Evolutionary conservation across 257 asterid genomes (phyloP).

Genomic region (Prunella vulgaris): DNA sequence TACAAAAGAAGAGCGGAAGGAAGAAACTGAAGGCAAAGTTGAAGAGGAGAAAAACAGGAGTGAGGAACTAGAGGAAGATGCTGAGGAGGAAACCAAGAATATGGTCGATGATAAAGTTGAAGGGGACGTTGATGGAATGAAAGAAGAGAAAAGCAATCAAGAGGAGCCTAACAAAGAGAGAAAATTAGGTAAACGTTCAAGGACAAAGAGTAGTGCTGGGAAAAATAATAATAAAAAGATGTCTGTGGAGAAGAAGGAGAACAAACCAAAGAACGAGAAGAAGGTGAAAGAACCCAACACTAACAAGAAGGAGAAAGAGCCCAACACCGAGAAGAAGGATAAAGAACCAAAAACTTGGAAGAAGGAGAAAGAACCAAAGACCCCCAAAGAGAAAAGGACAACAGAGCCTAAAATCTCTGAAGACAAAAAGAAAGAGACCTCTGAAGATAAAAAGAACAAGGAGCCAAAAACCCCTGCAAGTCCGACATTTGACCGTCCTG

Average conservation of each 20-base stretch:
- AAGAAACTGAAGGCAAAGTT: conserved; percentile 14
- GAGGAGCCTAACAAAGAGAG: conserved; percentile 36
- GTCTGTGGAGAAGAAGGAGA: conserved; percentile 35
- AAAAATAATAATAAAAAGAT: conserved; percentile 38
- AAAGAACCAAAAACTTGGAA: conserved; percentile 45
- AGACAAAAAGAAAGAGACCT: conserved; percentile 44
- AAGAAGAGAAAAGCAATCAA: conserved; percentile 30
- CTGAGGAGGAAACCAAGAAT: conserved; percentile 18
- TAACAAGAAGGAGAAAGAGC: conserved; percentile 36
- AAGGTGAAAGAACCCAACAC: conserved; percentile 29
- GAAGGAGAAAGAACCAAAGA: conserved; percentile 31
- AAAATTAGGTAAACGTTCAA: conserved; percentile 45
- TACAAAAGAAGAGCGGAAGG: conserved; percentile 19
- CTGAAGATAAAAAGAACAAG: conserved; percentile 31
- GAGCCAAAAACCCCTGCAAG: conserved; percentile 60
- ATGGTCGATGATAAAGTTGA: conserved; percentile 26
- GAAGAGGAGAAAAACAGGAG: conserved; percentile 19
- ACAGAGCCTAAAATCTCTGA: conserved; percentile 29
- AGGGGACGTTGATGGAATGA: conserved; percentile 28
- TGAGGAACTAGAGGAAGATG: conserved; percentile 21
- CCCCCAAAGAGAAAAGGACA: conserved; percentile 25
- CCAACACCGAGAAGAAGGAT: conserved; percentile 29
- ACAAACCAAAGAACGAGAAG: conserved; percentile 26
- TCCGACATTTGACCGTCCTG: conserved; percentile 68
- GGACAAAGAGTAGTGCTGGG: conserved; percentile 37